phyloP scores from a whole-genome alignment of 768 basidiomycete species.

The Clitopilus hobsonii region DNA sequence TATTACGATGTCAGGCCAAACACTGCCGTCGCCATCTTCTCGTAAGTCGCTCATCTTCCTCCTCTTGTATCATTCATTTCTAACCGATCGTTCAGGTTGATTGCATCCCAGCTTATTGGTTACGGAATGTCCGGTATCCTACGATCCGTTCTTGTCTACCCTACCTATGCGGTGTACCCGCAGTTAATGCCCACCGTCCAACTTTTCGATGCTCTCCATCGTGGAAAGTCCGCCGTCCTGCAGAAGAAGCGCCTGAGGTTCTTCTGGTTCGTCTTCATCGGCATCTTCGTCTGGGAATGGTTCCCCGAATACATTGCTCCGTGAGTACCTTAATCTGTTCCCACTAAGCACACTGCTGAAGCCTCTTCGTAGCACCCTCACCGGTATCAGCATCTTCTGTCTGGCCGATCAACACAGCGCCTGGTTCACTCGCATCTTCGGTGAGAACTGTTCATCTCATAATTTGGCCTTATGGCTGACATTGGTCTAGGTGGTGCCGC shows the following conservation, averaged over 20 bases:
- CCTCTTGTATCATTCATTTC: neutral
- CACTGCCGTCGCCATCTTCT: constrained; percentile 35
- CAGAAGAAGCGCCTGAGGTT: constrained; percentile 49
- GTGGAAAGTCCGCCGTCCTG: constrained; percentile 33
- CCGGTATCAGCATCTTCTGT: constrained; percentile 55
- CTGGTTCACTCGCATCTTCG: constrained; percentile 51
- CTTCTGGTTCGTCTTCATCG: constrained; percentile 48
- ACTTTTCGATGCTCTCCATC: constrained; percentile 36
- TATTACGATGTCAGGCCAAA: constrained; percentile 41
- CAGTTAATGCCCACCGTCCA: constrained; percentile 33
- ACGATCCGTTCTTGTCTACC: constrained; percentile 41
- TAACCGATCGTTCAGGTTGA: constrained; percentile 18
- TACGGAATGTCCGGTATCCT: constrained; percentile 32
- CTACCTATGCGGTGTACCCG: constrained; percentile 37
- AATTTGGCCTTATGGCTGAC: neutral
- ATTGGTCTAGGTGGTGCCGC: constrained; percentile 42
- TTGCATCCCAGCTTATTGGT: constrained; percentile 32
- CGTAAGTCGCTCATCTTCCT: constrained; percentile 13
- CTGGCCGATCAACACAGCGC: constrained; percentile 43
- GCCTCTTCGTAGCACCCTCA: constrained; percentile 32
- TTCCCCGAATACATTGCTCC: constrained; percentile 46
- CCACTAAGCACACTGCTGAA: constrained; percentile 1
- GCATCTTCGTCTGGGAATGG: constrained; percentile 52
- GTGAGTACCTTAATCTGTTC: constrained; percentile 15
- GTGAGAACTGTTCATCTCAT: constrained; percentile 19